Evolutionary conservation across 139 green algal species (phyloP).

Genomic region (Ulvella scutata): DNA sequence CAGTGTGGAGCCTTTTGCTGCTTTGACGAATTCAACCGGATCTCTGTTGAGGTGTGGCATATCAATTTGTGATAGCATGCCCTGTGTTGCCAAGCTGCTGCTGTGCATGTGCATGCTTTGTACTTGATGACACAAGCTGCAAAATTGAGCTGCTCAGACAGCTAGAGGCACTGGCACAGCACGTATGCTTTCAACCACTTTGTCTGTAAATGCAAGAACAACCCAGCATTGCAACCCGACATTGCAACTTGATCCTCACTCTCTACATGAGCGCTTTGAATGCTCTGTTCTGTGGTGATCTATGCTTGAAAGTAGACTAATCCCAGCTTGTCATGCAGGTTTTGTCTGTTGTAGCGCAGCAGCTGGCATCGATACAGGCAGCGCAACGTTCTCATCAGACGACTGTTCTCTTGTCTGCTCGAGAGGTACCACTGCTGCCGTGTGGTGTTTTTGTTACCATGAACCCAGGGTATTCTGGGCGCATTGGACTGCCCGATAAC

Average conservation of each 20-base stretch:
- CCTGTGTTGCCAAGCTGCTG: too few relatives aligned
- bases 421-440: neutral
- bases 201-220: too few relatives aligned
- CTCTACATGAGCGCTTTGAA: too few relatives aligned
- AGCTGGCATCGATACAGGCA: slow-evolving; percentile 71
- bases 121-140: neutral
- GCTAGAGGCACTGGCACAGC: too few relatives aligned
- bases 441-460: slow-evolving; percentile 80
- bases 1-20: slow-evolving; percentile 32
- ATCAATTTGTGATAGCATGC: too few relatives aligned
- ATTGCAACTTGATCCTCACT: too few relatives aligned
- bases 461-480: slow-evolving; percentile 60
- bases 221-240: too few relatives aligned
- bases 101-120: too few relatives aligned
- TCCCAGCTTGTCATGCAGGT: slow-evolving; percentile 19
- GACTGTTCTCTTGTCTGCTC: neutral
- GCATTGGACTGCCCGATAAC: slow-evolving; percentile 45
- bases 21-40: slow-evolving; percentile 56
- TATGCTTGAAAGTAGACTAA: too few relatives aligned
- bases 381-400: neutral
- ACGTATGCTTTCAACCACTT: too few relatives aligned
- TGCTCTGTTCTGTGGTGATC: too few relatives aligned
- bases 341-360: slow-evolving; percentile 65
- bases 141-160: neutral
- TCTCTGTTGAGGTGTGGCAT: slow-evolving; percentile 6